Evolutionary conservation across 805 yeast genomes (phyloP).

Genomic region (Kodamaea hsintzibuensis): DNA sequence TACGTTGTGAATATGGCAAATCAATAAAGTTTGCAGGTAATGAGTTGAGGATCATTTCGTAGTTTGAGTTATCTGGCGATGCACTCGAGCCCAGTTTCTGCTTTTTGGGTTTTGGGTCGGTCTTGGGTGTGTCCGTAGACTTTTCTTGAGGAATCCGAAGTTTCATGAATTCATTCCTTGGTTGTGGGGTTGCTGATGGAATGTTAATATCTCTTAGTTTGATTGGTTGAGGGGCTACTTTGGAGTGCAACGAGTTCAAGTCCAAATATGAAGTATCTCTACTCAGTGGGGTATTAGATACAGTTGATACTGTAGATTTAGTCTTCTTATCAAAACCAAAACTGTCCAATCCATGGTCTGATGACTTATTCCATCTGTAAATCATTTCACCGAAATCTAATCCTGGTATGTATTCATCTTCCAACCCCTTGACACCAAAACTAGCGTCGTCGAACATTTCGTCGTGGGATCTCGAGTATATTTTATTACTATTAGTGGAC

Average conservation of each 20-base stretch:
- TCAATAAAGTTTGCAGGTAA: conserved; percentile 56
- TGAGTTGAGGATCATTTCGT: conserved; percentile 40
- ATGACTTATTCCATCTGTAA: conserved; percentile 45
- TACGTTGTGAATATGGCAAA: conserved; percentile 62
- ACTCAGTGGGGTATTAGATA: conserved; percentile 28
- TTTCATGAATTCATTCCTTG: conserved; percentile 24
- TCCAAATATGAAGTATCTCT: conserved; percentile 41
- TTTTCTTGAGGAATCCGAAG: conserved; percentile 17
- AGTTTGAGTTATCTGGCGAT: conserved; percentile 20
- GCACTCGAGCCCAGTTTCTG: conserved; percentile 23
- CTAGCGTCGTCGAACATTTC: conserved; percentile 14
- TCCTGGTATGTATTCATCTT: conserved; percentile 78
- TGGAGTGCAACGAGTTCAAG: conserved; percentile 42
- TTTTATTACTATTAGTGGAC: conserved; percentile 13
- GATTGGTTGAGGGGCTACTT: conserved; percentile 46
- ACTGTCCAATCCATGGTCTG: conserved; percentile 16
- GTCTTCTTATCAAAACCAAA: not conserved
- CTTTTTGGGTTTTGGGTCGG: conserved; percentile 20
- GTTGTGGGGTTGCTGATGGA: not conserved
- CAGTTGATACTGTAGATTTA: conserved; percentile 14
- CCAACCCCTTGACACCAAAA: conserved; percentile 46
- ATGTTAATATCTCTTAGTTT: conserved; percentile 14
- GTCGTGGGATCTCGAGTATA: conserved; percentile 35
- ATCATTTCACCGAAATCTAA: conserved; percentile 55
- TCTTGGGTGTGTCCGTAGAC: conserved; percentile 6